Base-by-base conservation (phyloP, 208 protist species). In the Tritrichomonas musculus region DNA sequence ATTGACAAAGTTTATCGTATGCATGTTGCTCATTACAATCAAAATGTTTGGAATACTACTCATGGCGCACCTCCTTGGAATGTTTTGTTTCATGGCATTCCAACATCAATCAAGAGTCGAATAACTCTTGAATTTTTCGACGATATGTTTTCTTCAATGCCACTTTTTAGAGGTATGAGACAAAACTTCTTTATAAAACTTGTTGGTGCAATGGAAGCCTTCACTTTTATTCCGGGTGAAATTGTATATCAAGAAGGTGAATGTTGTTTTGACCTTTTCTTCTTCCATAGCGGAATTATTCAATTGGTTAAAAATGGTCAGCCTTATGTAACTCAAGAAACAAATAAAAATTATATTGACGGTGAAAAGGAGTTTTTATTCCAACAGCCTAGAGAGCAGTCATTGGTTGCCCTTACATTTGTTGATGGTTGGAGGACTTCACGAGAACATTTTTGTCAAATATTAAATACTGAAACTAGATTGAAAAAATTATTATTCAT, bases 301-400 rank as follows among this genome's bases (percentile, higher is more conserved):
- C 36, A 84, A 84, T 33, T 84, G 11, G n/a, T 84, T 22, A 30
- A 39, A 9, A 53, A 53, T 84, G 73, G 36, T 53, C 25, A 39
- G 20, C 17, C 44, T 84, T 22, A 39, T 20, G 73, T 13, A 53
- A 47, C 73, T 47, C 36, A 47, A 84, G 36, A 49, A 17, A n/a
- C 36, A 1, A 25, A 53, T 2, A 53, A 27, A 13, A n/a, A n/a
- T 53, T 84, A 33, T 84, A 44, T 84, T 11, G 73, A 84, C 53
- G 73, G 73, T 8, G 73, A 84, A 84, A 84, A n/a, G 22, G n/a
- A 84, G 25, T n/a, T 84, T 4, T 47, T 84, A 13, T 84, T 84
- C 25, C 8, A 44, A 49, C 13, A 84, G 22, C 41, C 73, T n/a
- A 33, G 36, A 44, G 44, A 84, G 27, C 49, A 49, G 36, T 39